Evolutionary conservation across 768 basidiomycete genomes (phyloP), one percentile per base, ranked within the genome.

Genomic region (Boletus tomentosulus): DNA sequence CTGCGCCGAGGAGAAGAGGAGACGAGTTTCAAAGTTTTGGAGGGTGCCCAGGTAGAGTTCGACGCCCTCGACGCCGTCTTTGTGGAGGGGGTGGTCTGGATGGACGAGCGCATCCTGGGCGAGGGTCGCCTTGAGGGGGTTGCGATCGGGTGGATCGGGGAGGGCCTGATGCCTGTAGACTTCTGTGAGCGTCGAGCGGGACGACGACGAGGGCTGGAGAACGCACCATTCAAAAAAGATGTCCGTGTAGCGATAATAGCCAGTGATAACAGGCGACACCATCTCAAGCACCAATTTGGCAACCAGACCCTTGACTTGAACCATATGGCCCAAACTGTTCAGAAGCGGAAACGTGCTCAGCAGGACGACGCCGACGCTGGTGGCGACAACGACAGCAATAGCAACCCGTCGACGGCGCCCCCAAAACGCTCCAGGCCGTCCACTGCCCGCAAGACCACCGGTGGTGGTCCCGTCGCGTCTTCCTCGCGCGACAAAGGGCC

Each of bases 381-480:
- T 22, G 72, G 77, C 73, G 73, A 25, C 57, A 46, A 59, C 35
- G 58, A 54, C n/a, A 35, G 10, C 55, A 58, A 41, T 59, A 61
- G 38, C 59, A 62, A 43, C 69, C 74, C 45, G 70, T 70, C 24
- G 62, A 65, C 48, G 42, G 69, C 65, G 4, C 58, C 48, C 4
- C 57, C 67, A 12, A 86, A 84, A 68, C 80, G 77, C 62, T 48
- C 71, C 22, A 83, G 74, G 58, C 71, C 64, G 68, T 13, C 72
- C 75, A 92, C 91, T 1, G 92, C 93, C 11, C 81, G 93, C 57
- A 94, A 94, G 72, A 89, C 84, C 70, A 91, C 91, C 0, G 91
- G 90, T 50, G 85, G 88, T 16, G 73, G 72, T 0, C 64, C 60
- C 53, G 57, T 60, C 51, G 71, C 73, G 46, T 62, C 67, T 13